Evolutionary conservation across 306 rosid species (phyloP), one percentile per base, ranked within the genome.

Genomic region (Pterocarpus macrocarpus): DNA sequence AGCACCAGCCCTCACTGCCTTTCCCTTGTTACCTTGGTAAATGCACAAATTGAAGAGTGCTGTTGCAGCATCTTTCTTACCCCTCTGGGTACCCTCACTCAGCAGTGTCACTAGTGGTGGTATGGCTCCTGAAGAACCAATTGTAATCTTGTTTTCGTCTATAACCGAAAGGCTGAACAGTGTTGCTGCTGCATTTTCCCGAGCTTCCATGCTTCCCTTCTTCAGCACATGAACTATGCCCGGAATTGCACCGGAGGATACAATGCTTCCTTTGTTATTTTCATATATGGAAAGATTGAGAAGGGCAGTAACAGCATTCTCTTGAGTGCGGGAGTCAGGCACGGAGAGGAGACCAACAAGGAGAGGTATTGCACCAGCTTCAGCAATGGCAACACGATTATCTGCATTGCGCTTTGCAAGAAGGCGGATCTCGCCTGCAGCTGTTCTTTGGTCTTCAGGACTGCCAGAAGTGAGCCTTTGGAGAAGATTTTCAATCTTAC

Each of bases 131-230:
- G 79, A 90, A 81, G 90, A 85, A 1, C 99, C 99, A 55, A 96
- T 96, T 30, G 88, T 88, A 65, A 96, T 84, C 90, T 96, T 93
- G 75, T 93, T 90, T 89, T 88, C 99, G 69, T 96, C 98, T 4
- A 92, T 86, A 28, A 96, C 99, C n/a, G 99, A 96, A 45, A 96
- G 98, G 84, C 99, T 96, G 87, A 96, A 96, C 61, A 96, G 98
- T 64, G 99, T 96, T 17, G 99, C 99, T 1, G 99, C 99, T 1
- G 99, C 98, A 69, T 96, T 96, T 85, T 96, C 99, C 74, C 98
- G 93, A 5, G 99, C 99, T 82, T 96, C 99, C 99, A 96, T 96
- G 88, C 98, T 92, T 69, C 98, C 99, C 71, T 90, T 90, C 86
- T 85, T 93, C 72, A 96, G 94, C 78, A 96, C 97, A 47, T 90